Evolutionary conservation across 257 asterid species (phyloP).

Genomic region (Dorcoceras hygrometricum): DNA sequence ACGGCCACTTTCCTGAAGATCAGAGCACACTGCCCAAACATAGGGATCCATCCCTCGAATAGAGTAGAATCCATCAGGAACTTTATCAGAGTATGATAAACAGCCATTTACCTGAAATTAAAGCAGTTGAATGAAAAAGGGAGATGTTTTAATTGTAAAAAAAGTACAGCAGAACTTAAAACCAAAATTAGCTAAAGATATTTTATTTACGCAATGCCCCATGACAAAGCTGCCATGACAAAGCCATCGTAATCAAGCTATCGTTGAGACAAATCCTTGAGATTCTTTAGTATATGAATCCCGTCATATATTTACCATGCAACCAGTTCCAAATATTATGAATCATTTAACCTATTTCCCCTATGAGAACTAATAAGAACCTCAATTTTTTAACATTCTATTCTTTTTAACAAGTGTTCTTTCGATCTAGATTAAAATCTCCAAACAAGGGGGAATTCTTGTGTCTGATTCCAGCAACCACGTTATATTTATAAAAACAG

Average conservation of each 20-base stretch:
- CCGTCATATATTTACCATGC: background rate
- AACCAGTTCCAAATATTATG: conserved; percentile 20
- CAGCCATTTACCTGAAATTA: conserved; percentile 80
- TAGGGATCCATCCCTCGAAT: conserved; percentile 96
- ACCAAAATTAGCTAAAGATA: conserved; percentile 1
- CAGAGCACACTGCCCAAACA: conserved; percentile 86
- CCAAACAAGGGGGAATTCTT: background rate
- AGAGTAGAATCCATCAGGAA: conserved; percentile 79
- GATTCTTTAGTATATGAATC: conserved; percentile 12
- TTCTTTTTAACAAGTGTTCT: too few relatives aligned
- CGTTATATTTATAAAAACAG: background rate
- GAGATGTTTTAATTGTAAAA: conserved; percentile 15
- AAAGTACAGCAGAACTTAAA: conserved; percentile 6
- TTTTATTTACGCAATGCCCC: background rate
- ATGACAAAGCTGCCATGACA: conserved; percentile 2
- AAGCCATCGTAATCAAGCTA: background rate
- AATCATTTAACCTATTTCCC: conserved; percentile 1
- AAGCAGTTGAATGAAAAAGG: conserved; percentile 3
- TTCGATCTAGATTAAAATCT: background rate
- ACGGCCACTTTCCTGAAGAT: conserved; percentile 80
- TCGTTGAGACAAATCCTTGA: conserved; percentile 8
- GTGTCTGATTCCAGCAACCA: background rate
- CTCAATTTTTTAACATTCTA: background rate
- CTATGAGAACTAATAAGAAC: background rate
- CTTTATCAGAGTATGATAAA: conserved; percentile 73